Evolutionary conservation across 2,329 filamentous ascomycete species (phyloP).

Genomic region (Calonectria hawksworthii): DNA sequence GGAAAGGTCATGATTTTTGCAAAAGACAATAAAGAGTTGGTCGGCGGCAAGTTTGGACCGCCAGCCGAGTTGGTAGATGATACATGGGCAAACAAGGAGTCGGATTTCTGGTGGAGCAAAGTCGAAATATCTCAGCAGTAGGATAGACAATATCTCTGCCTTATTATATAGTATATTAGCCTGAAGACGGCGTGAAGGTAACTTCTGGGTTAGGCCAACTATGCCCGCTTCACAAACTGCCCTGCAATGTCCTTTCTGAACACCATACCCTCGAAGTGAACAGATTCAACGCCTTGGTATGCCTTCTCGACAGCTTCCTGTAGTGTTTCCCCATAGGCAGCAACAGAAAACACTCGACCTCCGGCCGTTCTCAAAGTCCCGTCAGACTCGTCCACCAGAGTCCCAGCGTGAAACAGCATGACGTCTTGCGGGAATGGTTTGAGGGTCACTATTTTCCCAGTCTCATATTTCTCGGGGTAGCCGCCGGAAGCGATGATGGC

Average conservation of each 20-base stretch:
- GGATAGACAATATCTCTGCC: not conserved
- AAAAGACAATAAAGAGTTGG: constrained; percentile 60
- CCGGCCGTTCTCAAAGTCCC: too few relatives aligned
- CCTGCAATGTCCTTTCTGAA: not conserved
- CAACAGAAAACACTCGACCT: not conserved
- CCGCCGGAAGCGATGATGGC: not conserved
- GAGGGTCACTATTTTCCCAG: too few relatives aligned
- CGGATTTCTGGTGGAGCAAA: constrained; percentile 63
- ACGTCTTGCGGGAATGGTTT: too few relatives aligned
- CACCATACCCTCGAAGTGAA: not conserved
- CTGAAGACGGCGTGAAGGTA: not conserved
- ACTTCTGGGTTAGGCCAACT: not conserved
- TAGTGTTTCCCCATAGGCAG: not conserved
- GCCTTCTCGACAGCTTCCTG: too few relatives aligned
- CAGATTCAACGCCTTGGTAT: not conserved
- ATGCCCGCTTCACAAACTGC: not conserved
- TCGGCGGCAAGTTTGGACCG: constrained; percentile 56
- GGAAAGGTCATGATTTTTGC: constrained; percentile 59
- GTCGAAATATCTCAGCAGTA: constrained; percentile 53
- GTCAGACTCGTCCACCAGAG: too few relatives aligned
- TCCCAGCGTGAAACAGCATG: not conserved
- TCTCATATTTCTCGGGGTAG: not conserved
- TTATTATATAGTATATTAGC: not conserved
- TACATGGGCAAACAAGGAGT: constrained; percentile 58
- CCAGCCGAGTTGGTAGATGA: constrained; percentile 56